These are phyloP conservation scores for Lyophyllum decastes DNA, from an alignment of 768 basidiomycete species.

Conservation along the genomic window DNA sequence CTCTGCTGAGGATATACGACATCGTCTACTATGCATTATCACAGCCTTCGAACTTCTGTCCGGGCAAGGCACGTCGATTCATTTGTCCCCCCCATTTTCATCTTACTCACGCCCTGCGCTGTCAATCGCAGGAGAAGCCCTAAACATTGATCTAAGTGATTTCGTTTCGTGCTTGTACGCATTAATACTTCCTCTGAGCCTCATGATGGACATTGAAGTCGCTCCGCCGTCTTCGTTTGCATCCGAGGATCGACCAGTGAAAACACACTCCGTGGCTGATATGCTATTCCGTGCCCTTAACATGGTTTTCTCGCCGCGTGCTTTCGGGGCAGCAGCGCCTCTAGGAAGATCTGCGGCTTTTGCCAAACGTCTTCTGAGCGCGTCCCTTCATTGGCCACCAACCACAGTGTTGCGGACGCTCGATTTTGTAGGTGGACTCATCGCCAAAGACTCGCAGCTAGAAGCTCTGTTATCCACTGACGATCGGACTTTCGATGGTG, in stretches of 20 bases:
- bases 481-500: conserved; percentile 81
- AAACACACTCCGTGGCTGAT: conserved; percentile 48
- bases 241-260: conserved; percentile 25
- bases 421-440: conserved; percentile 69
- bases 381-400: conserved; percentile 82
- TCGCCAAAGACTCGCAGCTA: conserved; percentile 78
- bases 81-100: conserved; percentile 6
- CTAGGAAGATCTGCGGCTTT: conserved; percentile 87
- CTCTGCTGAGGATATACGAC: conserved; percentile 43
- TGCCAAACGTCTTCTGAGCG: conserved; percentile 85
- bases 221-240: conserved; percentile 31
- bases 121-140: conserved; percentile 75
- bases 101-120: conserved; percentile 9
- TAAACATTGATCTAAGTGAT: conserved; percentile 92
- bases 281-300: conserved; percentile 87
- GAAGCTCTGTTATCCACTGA: conserved; percentile 86
- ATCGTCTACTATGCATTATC: conserved; percentile 81
- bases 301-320: conserved; percentile 78
- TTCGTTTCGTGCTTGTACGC: conserved; percentile 85
- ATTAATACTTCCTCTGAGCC: conserved; percentile 73
- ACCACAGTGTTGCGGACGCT: conserved; percentile 63
- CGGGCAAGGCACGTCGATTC: conserved; percentile 75
- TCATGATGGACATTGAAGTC: conserved; percentile 65
- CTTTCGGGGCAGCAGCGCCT: conserved; percentile 53
- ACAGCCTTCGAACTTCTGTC: conserved; percentile 97